phyloP scores from a whole-genome alignment of 495 filamentous ascomycete species.

The Bombardia bombarda region DNA sequence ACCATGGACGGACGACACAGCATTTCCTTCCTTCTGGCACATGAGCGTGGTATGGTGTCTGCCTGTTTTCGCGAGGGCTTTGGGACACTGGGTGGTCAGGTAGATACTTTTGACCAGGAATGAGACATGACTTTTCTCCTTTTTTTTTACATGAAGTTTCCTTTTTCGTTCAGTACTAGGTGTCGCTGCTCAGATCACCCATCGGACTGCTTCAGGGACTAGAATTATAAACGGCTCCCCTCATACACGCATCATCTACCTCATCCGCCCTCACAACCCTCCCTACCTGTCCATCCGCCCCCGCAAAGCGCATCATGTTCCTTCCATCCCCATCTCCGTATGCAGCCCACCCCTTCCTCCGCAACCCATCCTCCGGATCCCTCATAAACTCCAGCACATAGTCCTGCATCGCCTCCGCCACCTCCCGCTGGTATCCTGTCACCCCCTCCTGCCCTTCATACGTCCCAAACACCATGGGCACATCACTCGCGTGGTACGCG shows the following conservation, averaged over 20 bases:
- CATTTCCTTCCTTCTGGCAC: too few relatives aligned
- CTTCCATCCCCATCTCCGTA: constrained; percentile 6
- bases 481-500: constrained; percentile 42
- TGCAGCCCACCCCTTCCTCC: constrained; percentile 12
- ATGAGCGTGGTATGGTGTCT: not conserved
- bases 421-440: constrained; percentile 25
- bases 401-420: constrained; percentile 35
- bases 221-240: constrained; percentile 10
- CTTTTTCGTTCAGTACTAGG: too few relatives aligned
- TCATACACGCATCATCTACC: constrained; percentile 13
- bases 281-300: constrained; percentile 1
- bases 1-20: too few relatives aligned
- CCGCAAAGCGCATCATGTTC: constrained; percentile 14
- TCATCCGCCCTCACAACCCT: constrained; percentile 11
- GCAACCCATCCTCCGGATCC: constrained; percentile 30
- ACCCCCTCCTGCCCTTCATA: constrained; percentile 11
- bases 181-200: not conserved
- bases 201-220: constrained; percentile 1
- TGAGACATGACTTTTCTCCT: too few relatives aligned
- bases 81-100: too few relatives aligned
- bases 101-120: too few relatives aligned
- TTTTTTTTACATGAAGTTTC: too few relatives aligned
- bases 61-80: too few relatives aligned
- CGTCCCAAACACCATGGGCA: constrained; percentile 40
- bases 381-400: constrained; percentile 33